Conservation (phyloP, 129 eudicot species). For the Lactuca sativa region DNA sequence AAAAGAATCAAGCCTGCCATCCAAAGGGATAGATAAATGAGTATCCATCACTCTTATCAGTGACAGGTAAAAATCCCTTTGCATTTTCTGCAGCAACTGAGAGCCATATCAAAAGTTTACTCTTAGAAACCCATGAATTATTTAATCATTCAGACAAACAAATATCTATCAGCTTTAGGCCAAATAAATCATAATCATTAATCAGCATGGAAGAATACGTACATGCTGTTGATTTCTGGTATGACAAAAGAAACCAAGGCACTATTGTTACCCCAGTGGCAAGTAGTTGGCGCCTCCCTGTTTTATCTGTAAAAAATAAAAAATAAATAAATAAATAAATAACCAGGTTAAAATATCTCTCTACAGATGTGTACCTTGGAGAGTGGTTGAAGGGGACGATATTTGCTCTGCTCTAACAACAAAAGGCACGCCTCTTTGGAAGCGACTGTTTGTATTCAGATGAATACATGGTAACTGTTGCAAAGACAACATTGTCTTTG, state of each 20-base stretch:
- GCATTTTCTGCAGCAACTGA: slow-evolving; percentile 99
- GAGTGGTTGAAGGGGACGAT: slow-evolving; percentile 46
- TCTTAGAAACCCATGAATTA: slow-evolving; percentile 48
- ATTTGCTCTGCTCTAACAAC: slow-evolving; percentile 60
- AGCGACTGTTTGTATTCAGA: slow-evolving; percentile 46
- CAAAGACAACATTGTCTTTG: slow-evolving; percentile 47
- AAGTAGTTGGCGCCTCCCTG: slow-evolving; percentile 78
- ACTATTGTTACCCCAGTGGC: slow-evolving; percentile 58
- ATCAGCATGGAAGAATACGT: slow-evolving; percentile 31
- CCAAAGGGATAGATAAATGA: slow-evolving; percentile 89
- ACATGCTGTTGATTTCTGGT: slow-evolving; percentile 62
- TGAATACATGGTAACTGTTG: slow-evolving; percentile 59
- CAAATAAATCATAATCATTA: not conserved
- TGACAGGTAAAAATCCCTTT: slow-evolving; percentile 76
- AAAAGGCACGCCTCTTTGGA: slow-evolving; percentile 38
- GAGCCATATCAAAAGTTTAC: slow-evolving; percentile 63
- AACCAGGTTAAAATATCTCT: not conserved
- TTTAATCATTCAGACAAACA: slow-evolving; percentile 7
- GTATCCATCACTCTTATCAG: slow-evolving; percentile 88
- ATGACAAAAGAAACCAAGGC: slow-evolving; percentile 63
- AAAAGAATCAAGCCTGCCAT: slow-evolving; percentile 68
- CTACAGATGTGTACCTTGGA: slow-evolving; percentile 37
- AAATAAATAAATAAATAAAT: not conserved
- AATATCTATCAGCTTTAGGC: slow-evolving; percentile 3
- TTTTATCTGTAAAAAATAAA: slow-evolving; percentile 49